These are phyloP conservation scores for Hymenoscyphus linearis DNA, from an alignment of 2,329 filamentous ascomycete genomes.

Conservation along the genomic window DNA sequence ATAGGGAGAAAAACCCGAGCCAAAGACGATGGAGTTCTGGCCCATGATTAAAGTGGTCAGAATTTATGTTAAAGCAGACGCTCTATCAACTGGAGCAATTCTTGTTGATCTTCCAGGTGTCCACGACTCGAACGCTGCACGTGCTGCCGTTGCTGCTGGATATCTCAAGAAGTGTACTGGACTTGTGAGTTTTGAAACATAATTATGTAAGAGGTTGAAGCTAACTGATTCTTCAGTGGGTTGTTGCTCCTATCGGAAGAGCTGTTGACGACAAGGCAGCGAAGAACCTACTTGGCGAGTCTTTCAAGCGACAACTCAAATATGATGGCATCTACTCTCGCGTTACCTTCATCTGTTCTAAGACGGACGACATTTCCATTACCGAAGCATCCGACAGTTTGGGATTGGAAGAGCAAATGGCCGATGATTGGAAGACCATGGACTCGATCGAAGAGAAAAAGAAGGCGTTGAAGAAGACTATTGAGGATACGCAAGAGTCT, in stretches of 20 bases:
- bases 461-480: conserved; percentile 15
- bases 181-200: conserved; percentile 14
- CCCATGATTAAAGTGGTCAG: conserved; percentile 35
- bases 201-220: no score
- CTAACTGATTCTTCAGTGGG: neutral
- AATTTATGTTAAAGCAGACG: conserved; percentile 41
- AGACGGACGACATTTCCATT: conserved; percentile 4
- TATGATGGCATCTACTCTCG: conserved; percentile 2
- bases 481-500: conserved; percentile 31
- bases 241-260: conserved; percentile 38
- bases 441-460: conserved; percentile 19
- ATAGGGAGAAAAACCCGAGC: conserved; percentile 1
- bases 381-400: conserved; percentile 1
- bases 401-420: conserved; percentile 23
- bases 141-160: conserved; percentile 38
- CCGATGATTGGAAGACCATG: conserved; percentile 32
- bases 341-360: conserved; percentile 3
- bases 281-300: conserved; percentile 3
- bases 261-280: conserved; percentile 45
- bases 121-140: conserved; percentile 44
- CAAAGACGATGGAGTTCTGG: conserved; percentile 29
- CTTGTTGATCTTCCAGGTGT: conserved; percentile 51
- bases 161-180: conserved; percentile 26
- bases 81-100: conserved; percentile 43
- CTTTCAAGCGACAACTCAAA: conserved; percentile 2